Percentiles rank a stretch among this genome's conserved stretches.
Conservation (phyloP, 2,329 filamentous ascomycete species). For the Fusarium lateritium region DNA sequence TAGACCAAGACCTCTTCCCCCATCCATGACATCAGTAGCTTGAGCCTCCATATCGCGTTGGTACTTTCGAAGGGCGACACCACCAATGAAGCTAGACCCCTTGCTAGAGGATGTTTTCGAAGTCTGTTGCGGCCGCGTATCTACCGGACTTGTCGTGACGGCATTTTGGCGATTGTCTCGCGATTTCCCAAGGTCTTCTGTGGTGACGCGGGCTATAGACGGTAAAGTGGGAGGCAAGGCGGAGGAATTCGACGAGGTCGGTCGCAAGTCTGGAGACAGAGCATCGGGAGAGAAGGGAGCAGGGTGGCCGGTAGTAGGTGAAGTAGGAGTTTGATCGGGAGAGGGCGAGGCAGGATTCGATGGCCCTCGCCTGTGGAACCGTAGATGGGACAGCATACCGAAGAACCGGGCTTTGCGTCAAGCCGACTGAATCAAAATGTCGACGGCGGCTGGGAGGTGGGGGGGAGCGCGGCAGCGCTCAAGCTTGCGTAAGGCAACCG, state of each 20-base stretch:
- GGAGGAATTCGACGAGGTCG: slow-evolving; percentile 55
- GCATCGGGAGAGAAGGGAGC: slow-evolving; percentile 60
- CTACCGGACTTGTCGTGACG: slow-evolving; percentile 42
- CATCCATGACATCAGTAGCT: slow-evolving; percentile 40
- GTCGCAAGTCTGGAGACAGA: slow-evolving; percentile 54
- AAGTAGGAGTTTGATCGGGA: slow-evolving; percentile 63
- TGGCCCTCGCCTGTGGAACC: slow-evolving; percentile 70
- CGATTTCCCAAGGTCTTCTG: slow-evolving; percentile 54
- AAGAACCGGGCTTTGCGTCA: slow-evolving; percentile 37
- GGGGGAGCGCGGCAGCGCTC: slow-evolving; percentile 32
- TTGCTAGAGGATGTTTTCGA: slow-evolving; percentile 55
- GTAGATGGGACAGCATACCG: slow-evolving; percentile 68
- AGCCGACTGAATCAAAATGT: slow-evolving; percentile 43
- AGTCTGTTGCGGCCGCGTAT: slow-evolving; percentile 47
- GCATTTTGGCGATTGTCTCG: slow-evolving; percentile 46
- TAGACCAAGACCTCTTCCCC: slow-evolving; percentile 30
- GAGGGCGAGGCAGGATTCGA: slow-evolving; percentile 70
- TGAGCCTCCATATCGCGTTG: slow-evolving; percentile 56
- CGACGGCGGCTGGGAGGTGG: slow-evolving; percentile 36
- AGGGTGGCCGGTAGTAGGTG: slow-evolving; percentile 56
- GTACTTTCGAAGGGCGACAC: slow-evolving; percentile 67
- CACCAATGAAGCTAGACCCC: slow-evolving; percentile 68
- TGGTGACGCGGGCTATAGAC: slow-evolving; percentile 65
- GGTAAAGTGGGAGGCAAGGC: slow-evolving; percentile 64
- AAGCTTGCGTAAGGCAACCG: slow-evolving; percentile 36